Conservation (phyloP, 202 grass and related monocot species). For the Dendrocalamus latiflorus region DNA sequence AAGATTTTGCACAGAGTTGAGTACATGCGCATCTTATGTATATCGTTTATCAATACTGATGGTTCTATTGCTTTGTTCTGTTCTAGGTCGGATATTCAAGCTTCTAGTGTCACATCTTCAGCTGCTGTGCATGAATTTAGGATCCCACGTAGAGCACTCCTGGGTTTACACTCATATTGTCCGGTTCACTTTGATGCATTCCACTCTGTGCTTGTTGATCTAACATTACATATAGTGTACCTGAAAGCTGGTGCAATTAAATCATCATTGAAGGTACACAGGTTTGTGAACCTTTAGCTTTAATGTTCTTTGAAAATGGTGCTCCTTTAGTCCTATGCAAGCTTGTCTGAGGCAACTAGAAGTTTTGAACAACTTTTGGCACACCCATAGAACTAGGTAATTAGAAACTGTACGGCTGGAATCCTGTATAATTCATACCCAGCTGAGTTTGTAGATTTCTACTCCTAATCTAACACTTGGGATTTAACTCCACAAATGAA, state of each 20-base stretch:
- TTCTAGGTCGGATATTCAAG: slow-evolving; percentile 66
- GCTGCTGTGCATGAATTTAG: no score
- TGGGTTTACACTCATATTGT: no score
- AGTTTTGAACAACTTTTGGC: slow-evolving; percentile 7
- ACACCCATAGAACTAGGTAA: slow-evolving; percentile 6
- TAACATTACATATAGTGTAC: slow-evolving; percentile 83
- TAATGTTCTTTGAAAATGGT: no score
- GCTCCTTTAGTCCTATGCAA: slow-evolving; percentile 11
- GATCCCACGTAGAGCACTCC: no score
- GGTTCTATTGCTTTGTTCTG: slow-evolving; percentile 21
- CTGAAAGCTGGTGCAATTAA: slow-evolving; percentile 83
- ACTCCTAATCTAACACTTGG: background rate
- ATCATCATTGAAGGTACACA: slow-evolving; percentile 80
- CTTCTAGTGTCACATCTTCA: slow-evolving; percentile 57
- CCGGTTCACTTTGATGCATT: no score
- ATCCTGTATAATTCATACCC: background rate
- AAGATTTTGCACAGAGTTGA: background rate
- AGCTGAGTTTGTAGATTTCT: background rate
- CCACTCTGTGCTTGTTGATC: slow-evolving; percentile 97
- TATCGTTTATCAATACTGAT: slow-evolving; percentile 26
- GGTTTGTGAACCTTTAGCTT: slow-evolving; percentile 88
- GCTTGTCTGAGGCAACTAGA: slow-evolving; percentile 19
- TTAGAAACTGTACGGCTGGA: background rate
- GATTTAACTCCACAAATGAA: background rate
- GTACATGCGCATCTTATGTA: background rate